A percentile compares a stretch with the other conserved stretches of the same genome.
phyloP scores from a whole-genome alignment of 257 asterid species.

The Rhazya stricta region DNA sequence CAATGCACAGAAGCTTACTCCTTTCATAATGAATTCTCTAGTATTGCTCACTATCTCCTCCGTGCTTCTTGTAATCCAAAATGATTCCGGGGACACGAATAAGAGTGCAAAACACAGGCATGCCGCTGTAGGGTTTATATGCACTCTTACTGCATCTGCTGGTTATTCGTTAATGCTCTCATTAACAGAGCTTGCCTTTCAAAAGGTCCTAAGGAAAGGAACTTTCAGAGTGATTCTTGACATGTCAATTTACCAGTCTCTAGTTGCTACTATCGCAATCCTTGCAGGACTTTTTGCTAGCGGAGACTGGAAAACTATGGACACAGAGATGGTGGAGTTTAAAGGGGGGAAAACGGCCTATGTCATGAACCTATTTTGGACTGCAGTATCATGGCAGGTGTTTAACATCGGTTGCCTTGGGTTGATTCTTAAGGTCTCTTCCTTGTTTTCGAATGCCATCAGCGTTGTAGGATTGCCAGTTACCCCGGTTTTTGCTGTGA shows the following conservation, averaged over 20 bases:
- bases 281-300: conserved; percentile 32
- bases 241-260: conserved; percentile 26
- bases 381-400: conserved; percentile 37
- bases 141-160: conserved; percentile 39
- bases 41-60: conserved; percentile 52
- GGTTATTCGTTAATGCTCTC: conserved; percentile 31
- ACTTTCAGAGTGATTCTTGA: conserved; percentile 19
- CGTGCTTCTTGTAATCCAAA: conserved; percentile 45
- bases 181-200: conserved; percentile 26
- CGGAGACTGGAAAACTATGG: conserved; percentile 43
- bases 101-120: conserved; percentile 15
- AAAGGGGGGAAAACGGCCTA: conserved; percentile 28
- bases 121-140: conserved; percentile 22
- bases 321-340: conserved; percentile 30
- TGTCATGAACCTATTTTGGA: conserved; percentile 25
- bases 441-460: conserved; percentile 27
- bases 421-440: conserved; percentile 31
- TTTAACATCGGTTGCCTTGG: conserved; percentile 33
- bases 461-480: conserved; percentile 18
- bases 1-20: conserved; percentile 42
- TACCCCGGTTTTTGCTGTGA: conserved; percentile 22
- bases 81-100: conserved; percentile 31
- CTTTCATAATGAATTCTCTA: conserved; percentile 38
- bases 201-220: conserved; percentile 25
- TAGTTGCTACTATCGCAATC: conserved; percentile 26